Percentiles rank a stretch among this genome's conserved stretches.
Conservation (phyloP, 768 basidiomycete species). For the Suillus fuscotomentosus region DNA sequence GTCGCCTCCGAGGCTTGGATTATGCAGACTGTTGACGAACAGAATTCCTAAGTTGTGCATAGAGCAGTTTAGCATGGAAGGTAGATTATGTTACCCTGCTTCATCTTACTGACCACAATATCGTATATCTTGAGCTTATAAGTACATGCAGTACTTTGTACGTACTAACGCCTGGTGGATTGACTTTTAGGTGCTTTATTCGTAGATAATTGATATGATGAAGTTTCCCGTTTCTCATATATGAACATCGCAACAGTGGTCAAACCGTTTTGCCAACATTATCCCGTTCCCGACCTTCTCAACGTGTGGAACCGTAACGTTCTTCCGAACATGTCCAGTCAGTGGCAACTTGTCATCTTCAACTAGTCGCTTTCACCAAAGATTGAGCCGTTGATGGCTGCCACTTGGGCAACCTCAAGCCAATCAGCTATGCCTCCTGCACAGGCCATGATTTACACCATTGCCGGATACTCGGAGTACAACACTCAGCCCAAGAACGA, state of each 20-base stretch:
- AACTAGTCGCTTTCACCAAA: background rate
- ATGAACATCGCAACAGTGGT: background rate
- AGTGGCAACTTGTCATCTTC: background rate
- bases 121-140: background rate
- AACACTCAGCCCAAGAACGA: conserved; percentile 69
- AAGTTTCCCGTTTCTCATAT: background rate
- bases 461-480: conserved; percentile 63
- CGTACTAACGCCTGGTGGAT: background rate
- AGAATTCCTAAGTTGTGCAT: conserved; percentile 6
- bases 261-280: background rate
- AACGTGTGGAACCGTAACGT: background rate
- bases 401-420: conserved; percentile 4
- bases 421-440: conserved; percentile 9
- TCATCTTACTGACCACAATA: background rate
- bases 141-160: background rate
- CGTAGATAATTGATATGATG: background rate
- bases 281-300: background rate
- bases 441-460: conserved; percentile 44
- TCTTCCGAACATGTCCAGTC: background rate
- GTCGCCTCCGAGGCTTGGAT: conserved; percentile 71
- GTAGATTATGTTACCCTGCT: background rate
- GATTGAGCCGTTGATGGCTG: background rate
- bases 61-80: background rate
- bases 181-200: background rate
- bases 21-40: conserved; percentile 35